Evolutionary conservation across 805 yeast genomes (phyloP).

Genomic region (Wickerhamomyces hampshirensis): DNA sequence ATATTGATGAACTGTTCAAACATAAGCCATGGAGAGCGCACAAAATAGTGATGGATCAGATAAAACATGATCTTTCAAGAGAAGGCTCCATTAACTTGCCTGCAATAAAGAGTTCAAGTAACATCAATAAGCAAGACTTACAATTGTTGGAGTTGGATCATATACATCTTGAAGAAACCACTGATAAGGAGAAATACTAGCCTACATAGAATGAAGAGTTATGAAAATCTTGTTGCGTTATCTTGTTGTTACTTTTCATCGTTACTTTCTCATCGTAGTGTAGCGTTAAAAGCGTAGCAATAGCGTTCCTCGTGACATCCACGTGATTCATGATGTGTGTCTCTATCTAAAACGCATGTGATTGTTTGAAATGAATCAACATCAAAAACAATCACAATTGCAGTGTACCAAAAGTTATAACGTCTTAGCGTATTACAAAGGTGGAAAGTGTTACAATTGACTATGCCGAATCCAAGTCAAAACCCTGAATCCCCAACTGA

Average conservation of each 20-base stretch:
- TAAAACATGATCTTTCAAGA: constrained; percentile 11
- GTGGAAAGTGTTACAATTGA: no score
- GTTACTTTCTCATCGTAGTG: no score
- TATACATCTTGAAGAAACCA: constrained; percentile 2
- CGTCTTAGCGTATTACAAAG: no score
- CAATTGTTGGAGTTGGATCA: constrained; percentile 6
- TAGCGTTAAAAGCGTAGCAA: background rate
- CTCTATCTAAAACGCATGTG: background rate
- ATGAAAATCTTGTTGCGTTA: no score
- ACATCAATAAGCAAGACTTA: no score
- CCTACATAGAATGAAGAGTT: no score
- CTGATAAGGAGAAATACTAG: background rate
- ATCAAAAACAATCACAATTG: background rate
- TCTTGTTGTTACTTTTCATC: no score
- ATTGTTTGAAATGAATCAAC: background rate
- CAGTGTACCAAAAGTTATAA: no score
- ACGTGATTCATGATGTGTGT: background rate
- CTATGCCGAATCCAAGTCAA: no score
- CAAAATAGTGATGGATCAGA: constrained; percentile 12
- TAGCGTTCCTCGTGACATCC: background rate
- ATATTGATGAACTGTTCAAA: constrained; percentile 14
- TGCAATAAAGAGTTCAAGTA: no score
- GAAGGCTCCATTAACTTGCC: constrained; percentile 11
- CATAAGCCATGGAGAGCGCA: constrained; percentile 16
- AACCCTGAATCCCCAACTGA: no score